Conservation (phyloP, 352 stramenopile genomes). For the Phytophthora cryptogea region DNA sequence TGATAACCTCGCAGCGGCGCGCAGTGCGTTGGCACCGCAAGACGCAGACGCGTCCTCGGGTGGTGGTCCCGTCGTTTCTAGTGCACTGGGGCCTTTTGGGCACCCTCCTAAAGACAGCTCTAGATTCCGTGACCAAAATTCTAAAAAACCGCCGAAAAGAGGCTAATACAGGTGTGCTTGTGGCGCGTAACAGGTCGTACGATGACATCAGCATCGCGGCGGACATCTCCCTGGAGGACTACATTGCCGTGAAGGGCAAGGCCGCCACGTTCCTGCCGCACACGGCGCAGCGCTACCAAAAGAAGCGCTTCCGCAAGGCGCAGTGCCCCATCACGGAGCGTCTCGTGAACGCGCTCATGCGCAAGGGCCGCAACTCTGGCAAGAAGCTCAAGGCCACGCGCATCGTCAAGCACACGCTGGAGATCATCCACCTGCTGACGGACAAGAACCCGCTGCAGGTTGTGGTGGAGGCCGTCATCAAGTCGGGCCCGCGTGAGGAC, state of each 20-base stretch:
- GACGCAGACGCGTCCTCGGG: conserved; percentile 2
- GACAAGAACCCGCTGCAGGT: conserved; percentile 99
- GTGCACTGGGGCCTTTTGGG: background rate
- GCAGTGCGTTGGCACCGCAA: background rate
- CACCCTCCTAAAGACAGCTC: background rate
- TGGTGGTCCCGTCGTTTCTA: background rate
- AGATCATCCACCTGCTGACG: conserved; percentile 99
- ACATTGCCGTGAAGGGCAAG: conserved; percentile 99
- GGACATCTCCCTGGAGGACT: conserved; percentile 99
- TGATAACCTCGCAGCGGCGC: background rate
- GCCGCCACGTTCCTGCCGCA: conserved; percentile 98
- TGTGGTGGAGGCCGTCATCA: conserved; percentile 91
- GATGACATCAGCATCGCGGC: conserved; percentile 98
- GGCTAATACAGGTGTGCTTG: conserved; percentile 32
- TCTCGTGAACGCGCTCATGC: conserved; percentile 97
- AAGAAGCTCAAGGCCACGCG: conserved; percentile 99
- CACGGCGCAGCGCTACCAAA: conserved; percentile 99
- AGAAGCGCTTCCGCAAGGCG: conserved; percentile 99
- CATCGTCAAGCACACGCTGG: conserved; percentile 99
- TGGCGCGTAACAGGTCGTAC: conserved; percentile 87
- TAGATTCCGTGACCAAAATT: conserved; percentile 6
- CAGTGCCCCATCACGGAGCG: conserved; percentile 99
- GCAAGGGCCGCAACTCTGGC: conserved; percentile 98
- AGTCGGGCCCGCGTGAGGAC: conserved; percentile 98
- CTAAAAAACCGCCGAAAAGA: conserved; percentile 8